These are phyloP conservation scores for Chrysoporthe puriensis DNA, from an alignment of 2,329 filamentous ascomycete genomes.

Conservation along the genomic window DNA sequence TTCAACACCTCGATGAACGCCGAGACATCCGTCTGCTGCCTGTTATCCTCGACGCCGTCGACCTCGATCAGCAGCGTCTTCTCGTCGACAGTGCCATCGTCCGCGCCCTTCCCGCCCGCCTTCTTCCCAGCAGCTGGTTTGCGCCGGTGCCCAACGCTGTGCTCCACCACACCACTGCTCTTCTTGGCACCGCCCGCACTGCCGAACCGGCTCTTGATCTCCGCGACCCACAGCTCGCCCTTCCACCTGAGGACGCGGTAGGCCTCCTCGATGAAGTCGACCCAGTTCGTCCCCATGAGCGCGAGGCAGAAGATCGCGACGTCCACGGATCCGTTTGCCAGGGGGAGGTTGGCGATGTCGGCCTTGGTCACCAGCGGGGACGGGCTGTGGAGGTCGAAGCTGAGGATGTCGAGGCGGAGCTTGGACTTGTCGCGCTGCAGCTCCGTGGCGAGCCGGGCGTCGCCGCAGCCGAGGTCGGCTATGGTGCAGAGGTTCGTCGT, in stretches of 20 bases:
- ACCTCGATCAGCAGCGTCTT: conserved; percentile 70
- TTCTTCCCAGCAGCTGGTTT: conserved; percentile 47
- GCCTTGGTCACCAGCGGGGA: conserved; percentile 79
- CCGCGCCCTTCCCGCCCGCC: conserved; percentile 48
- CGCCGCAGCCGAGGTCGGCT: conserved; percentile 91
- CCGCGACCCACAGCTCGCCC: conserved; percentile 94
- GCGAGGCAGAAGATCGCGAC: conserved; percentile 94
- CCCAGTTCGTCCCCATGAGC: conserved; percentile 99
- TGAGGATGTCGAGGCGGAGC: conserved; percentile 75
- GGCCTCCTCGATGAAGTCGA: conserved; percentile 94
- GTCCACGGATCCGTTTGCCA: conserved; percentile 76
- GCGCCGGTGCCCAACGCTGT: conserved; percentile 73
- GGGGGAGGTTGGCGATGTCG: conserved; percentile 83
- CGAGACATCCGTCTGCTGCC: conserved; percentile 80
- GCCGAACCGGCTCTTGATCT: conserved; percentile 88
- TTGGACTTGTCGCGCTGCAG: conserved; percentile 67
- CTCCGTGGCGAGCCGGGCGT: conserved; percentile 76
- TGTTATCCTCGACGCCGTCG: conserved; percentile 65
- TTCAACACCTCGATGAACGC: conserved; percentile 84
- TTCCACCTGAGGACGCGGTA: conserved; percentile 90
- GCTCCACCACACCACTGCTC: conserved; percentile 56
- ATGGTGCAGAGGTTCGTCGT: conserved; percentile 70
- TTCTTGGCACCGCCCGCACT: conserved; percentile 48
- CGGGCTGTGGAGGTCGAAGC: conserved; percentile 84
- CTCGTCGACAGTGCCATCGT: conserved; percentile 52